Evolutionary conservation across 1,284 basidiomycete species (phyloP), one percentile per base, ranked within the genome.

Genomic region (Gymnopus androsaceus): DNA sequence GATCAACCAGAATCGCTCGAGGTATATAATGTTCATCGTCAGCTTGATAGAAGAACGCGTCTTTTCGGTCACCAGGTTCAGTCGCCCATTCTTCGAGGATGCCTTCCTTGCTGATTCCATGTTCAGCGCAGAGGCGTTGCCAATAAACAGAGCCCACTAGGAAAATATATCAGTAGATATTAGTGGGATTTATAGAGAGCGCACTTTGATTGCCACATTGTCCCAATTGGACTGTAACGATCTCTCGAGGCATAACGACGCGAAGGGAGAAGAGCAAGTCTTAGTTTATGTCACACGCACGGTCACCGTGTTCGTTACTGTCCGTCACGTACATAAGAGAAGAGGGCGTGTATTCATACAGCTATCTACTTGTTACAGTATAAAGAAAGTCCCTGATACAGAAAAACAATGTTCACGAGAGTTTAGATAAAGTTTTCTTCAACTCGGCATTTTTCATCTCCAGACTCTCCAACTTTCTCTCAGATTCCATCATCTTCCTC

Each of bases 21-120:
- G 97, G 97, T 63, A 99, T 95, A 72, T 99, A 99, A 68, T 98
- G 96, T 70, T 99, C 97, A 69, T 99, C 97, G 71, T 99, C 97
- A 11, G 97, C 97, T 72, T 99, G 97, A 72, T 99, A 99, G 76
- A 99, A 99, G 76, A 99, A 99, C 40, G 98, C 96, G 73, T 99
- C 97, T 69, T 99, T 99, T 64, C 97, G 81, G 73, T 99, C 97
- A 3, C 92, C 91, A 28, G 91, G 92, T 66, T 95, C 94, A 3
- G 90, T 92, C 2, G 94, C 94, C 91, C 92, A 95, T 61, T 97
- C 94, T 71, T 97, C 94, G 38, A 96, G 83, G 58, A 94, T 93
- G 40, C 95, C 95, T 64, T 94, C 90, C 54, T 90, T 90, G 69
- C 85, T 94, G 75, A 98, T 98, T 23, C 95, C 95, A 69, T 98